These are phyloP conservation scores for Diaporthe destruens DNA, from an alignment of 2,329 filamentous ascomycete genomes.

Conservation along the genomic window DNA sequence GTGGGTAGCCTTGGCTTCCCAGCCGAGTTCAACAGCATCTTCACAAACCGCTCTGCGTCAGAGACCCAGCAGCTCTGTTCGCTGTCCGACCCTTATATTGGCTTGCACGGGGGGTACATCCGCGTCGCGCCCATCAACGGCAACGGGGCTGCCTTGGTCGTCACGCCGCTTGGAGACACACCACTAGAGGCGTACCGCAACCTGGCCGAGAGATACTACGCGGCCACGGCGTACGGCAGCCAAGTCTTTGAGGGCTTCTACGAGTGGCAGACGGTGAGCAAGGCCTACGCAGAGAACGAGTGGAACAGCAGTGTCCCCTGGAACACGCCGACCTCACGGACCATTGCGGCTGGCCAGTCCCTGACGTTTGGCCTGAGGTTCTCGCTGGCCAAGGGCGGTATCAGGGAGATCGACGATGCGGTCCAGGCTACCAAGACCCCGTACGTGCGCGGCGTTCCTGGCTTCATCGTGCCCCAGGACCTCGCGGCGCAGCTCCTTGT, in stretches of 20 bases:
- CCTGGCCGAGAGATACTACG: slow-evolving; percentile 58
- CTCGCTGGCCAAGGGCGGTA: slow-evolving; percentile 56
- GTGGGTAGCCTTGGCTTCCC: slow-evolving; percentile 70
- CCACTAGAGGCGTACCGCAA: slow-evolving; percentile 68
- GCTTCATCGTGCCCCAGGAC: slow-evolving; percentile 65
- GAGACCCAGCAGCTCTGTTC: slow-evolving; percentile 65
- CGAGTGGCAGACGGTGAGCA: slow-evolving; percentile 68
- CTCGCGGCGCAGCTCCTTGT: slow-evolving; percentile 60
- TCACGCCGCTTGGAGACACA: slow-evolving; percentile 63
- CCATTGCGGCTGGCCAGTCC: slow-evolving; percentile 58
- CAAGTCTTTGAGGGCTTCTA: slow-evolving; percentile 73
- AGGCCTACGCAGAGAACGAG: slow-evolving; percentile 68
- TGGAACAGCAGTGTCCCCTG: slow-evolving; percentile 65
- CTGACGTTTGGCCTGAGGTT: slow-evolving; percentile 65
- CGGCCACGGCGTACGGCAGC: slow-evolving; percentile 59
- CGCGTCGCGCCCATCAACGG: slow-evolving; percentile 65
- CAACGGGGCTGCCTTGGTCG: slow-evolving; percentile 64
- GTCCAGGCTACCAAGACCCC: slow-evolving; percentile 59
- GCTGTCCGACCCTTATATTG: slow-evolving; percentile 71
- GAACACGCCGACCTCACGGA: slow-evolving; percentile 65
- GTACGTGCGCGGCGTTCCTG: slow-evolving; percentile 65
- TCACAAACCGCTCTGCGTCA: slow-evolving; percentile 61
- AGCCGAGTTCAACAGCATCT: slow-evolving; percentile 73
- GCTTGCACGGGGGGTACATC: slow-evolving; percentile 69
- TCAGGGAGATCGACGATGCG: slow-evolving; percentile 61